These are phyloP conservation scores for Penicillium polonicum DNA, from an alignment of 2,329 filamentous ascomycete genomes.

Conservation along the genomic window DNA sequence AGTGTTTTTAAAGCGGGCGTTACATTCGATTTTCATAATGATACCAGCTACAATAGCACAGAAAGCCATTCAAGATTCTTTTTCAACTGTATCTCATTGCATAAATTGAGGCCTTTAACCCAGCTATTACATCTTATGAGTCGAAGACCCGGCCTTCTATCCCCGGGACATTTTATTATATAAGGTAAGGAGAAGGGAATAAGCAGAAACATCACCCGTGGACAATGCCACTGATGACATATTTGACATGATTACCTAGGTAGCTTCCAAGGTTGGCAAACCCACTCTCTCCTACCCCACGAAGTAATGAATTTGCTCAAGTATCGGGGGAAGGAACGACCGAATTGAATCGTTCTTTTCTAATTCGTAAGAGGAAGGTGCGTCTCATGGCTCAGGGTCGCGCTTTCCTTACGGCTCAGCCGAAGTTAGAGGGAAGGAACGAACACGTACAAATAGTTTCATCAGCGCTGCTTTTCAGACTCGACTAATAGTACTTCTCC, in stretches of 20 bases:
- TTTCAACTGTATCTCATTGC: neutral
- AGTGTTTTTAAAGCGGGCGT: slow-evolving; percentile 10
- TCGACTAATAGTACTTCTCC: no score
- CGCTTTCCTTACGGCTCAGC: no score
- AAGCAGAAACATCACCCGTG: slow-evolving; percentile 54
- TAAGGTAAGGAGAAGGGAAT: slow-evolving; percentile 59
- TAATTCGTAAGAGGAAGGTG: no score
- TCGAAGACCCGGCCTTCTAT: slow-evolving; percentile 55
- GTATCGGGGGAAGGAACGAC: no score
- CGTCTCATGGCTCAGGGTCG: no score
- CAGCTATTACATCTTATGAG: slow-evolving; percentile 52
- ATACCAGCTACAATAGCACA: slow-evolving; percentile 19
- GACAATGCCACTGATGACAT: slow-evolving; percentile 54
- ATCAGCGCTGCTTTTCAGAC: no score
- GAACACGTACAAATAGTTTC: no score
- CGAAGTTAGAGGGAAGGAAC: no score
- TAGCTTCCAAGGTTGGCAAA: no score
- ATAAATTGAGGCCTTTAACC: neutral
- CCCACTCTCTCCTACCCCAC: slow-evolving; percentile 52
- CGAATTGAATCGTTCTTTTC: no score
- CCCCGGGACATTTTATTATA: slow-evolving; percentile 58
- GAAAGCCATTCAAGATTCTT: neutral
- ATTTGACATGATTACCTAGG: slow-evolving; percentile 64
- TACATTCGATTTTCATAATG: slow-evolving; percentile 15
- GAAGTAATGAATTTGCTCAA: slow-evolving; percentile 54